Evolutionary conservation across 495 filamentous ascomycete species (phyloP).

Genomic region (Trichodelitschia bisporula): DNA sequence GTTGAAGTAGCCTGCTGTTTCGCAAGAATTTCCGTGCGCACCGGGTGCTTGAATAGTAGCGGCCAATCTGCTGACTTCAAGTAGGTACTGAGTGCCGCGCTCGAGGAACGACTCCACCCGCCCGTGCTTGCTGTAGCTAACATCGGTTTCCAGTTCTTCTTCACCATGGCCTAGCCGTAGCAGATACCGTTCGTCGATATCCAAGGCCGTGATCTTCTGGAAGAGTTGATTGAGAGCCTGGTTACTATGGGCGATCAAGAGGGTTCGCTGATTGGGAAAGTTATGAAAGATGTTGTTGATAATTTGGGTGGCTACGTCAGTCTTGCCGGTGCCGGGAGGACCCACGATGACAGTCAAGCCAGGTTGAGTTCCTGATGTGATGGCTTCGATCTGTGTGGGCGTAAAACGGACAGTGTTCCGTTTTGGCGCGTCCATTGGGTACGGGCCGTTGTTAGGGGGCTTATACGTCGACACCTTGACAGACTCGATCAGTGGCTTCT

Average conservation of each 20-base stretch:
- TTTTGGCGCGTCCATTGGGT: constrained; percentile 68
- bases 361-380: constrained; percentile 80
- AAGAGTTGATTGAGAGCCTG: constrained; percentile 98
- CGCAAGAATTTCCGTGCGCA: constrained; percentile 80
- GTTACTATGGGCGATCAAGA: constrained; percentile 92
- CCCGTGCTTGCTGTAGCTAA: constrained; percentile 81
- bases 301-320: constrained; percentile 92
- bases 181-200: constrained; percentile 90
- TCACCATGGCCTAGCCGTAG: constrained; percentile 85
- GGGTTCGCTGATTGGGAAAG: constrained; percentile 73
- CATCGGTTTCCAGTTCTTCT: constrained; percentile 70
- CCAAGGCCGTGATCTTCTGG: constrained; percentile 80
- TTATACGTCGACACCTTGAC: constrained; percentile 79
- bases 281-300: constrained; percentile 99
- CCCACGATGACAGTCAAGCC: constrained; percentile 88
- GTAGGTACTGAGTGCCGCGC: constrained; percentile 51
- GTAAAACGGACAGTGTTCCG: constrained; percentile 74
- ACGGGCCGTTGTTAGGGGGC: constrained; percentile 73
- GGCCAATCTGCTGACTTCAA: constrained; percentile 71
- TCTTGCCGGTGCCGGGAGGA: constrained; percentile 92
- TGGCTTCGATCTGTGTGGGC: constrained; percentile 72
- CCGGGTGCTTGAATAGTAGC: constrained; percentile 63
- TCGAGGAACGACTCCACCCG: constrained; percentile 91
- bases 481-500: constrained; percentile 33
- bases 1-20: constrained; percentile 94